Conservation (phyloP, 2,329 filamentous ascomycete genomes). For the Calonectria pauciramosa region DNA sequence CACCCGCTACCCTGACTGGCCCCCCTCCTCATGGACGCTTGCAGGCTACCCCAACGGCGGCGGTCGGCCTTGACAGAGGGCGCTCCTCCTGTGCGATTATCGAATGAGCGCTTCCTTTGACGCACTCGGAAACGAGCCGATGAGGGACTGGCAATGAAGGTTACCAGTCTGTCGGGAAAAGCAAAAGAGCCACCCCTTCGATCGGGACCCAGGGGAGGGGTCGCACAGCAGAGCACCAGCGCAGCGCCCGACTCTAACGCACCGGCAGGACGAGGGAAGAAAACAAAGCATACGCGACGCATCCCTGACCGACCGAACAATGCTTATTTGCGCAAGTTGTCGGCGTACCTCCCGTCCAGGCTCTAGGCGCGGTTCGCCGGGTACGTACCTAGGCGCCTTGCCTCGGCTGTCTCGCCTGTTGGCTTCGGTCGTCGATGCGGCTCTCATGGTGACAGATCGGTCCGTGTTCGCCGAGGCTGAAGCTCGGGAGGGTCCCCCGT, state of each 20-base stretch:
- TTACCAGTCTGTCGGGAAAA: constrained; percentile 45
- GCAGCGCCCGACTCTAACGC: neutral
- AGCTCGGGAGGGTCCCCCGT: constrained; percentile 29
- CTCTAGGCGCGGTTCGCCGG: neutral
- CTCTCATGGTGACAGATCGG: constrained; percentile 38
- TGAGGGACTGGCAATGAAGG: constrained; percentile 27
- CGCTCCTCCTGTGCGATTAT: constrained; percentile 9
- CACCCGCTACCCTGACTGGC: constrained; percentile 18
- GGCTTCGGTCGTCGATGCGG: constrained; percentile 9
- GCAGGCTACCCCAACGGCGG: constrained; percentile 14
- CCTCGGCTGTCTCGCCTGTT: constrained; percentile 8
- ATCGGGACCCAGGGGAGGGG: constrained; percentile 29
- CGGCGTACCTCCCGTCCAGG: neutral
- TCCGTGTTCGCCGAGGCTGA: constrained; percentile 25
- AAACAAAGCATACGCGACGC: neutral
- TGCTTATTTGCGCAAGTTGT: neutral
- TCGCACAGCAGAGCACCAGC: neutral
- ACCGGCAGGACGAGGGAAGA: neutral
- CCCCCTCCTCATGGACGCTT: constrained; percentile 8
- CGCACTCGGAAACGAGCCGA: constrained; percentile 33
- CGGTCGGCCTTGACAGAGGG: constrained; percentile 18
- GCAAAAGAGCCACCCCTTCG: constrained; percentile 30
- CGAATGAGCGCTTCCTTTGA: constrained; percentile 26
- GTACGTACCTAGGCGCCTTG: constrained; percentile 8
- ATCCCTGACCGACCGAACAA: neutral